These are phyloP conservation scores for Trichomonascaceae sp. DNA, from an alignment of 1,139 yeast genomes.

Conservation along the genomic window DNA sequence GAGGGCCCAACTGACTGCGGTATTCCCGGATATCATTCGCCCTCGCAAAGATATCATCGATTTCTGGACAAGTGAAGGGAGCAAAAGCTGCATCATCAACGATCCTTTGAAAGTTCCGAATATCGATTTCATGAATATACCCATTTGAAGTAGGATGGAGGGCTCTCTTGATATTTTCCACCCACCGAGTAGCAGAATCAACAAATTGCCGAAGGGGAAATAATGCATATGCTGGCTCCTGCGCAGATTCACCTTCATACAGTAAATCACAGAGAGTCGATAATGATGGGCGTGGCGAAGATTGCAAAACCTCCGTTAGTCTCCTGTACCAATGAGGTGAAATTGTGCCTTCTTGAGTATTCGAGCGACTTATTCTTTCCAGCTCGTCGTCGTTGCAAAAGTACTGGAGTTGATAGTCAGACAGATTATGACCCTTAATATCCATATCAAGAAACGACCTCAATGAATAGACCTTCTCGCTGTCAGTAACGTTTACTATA, in stretches of 20 bases:
- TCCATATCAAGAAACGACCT: slow-evolving; percentile 37
- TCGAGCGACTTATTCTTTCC: slow-evolving; percentile 4
- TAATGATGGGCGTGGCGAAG: slow-evolving; percentile 43
- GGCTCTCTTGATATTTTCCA: slow-evolving; percentile 51
- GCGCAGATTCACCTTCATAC: slow-evolving; percentile 52
- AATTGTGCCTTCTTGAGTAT: slow-evolving; percentile 21
- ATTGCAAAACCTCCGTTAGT: slow-evolving; percentile 39
- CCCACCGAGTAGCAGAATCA: slow-evolving; percentile 43
- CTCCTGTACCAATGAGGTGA: slow-evolving; percentile 48
- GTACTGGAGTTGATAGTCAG: slow-evolving; percentile 14
- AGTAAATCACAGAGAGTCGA: slow-evolving; percentile 42
- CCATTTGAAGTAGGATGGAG: slow-evolving; percentile 31
- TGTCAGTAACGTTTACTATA: slow-evolving; percentile 17
- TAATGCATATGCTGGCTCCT: slow-evolving; percentile 33
- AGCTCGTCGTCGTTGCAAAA: slow-evolving; percentile 16
- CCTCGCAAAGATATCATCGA: slow-evolving; percentile 53
- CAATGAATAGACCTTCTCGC: slow-evolving; percentile 35
- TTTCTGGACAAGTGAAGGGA: slow-evolving; percentile 51
- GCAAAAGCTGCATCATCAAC: slow-evolving; percentile 45
- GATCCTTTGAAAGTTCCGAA: slow-evolving; percentile 33
- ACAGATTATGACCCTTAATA: slow-evolving; percentile 10
- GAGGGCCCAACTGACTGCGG: slow-evolving; percentile 42
- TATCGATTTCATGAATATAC: slow-evolving; percentile 11
- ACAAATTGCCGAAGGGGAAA: slow-evolving; percentile 39
- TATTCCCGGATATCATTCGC: slow-evolving; percentile 50